Percentiles rank a stretch among this genome's conserved stretches.
These are phyloP conservation scores for Excoecaria cochinchinensis DNA, from an alignment of 345 rosid species.

Conservation along the genomic window DNA sequence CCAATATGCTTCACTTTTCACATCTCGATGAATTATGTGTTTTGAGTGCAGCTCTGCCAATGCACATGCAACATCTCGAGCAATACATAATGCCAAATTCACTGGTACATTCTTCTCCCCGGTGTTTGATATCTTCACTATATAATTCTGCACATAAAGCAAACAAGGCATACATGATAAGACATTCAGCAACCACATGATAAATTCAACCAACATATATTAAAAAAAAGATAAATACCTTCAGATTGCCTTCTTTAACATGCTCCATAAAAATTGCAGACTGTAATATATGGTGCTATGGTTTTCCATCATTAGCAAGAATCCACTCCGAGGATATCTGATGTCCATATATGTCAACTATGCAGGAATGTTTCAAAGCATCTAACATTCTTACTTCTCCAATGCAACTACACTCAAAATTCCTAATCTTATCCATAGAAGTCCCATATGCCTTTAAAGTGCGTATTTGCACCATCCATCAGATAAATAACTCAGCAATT, in stretches of 20 bases:
- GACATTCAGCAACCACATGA: not conserved
- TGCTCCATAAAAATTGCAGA: constrained; percentile 85
- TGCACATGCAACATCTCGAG: constrained; percentile 75
- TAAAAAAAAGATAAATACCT: constrained; percentile 39
- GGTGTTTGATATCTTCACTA: constrained; percentile 61
- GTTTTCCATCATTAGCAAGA: constrained; percentile 53
- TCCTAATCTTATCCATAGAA: constrained; percentile 57
- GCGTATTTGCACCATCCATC: constrained; percentile 58
- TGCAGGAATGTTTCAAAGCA: constrained; percentile 70
- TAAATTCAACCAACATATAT: not conserved
- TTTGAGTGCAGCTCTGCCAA: constrained; percentile 75
- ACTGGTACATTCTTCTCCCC: constrained; percentile 64
- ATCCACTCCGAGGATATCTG: constrained; percentile 73
- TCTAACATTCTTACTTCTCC: constrained; percentile 88
- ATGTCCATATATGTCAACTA: constrained; percentile 86
- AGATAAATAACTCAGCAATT: not conserved
- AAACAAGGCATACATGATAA: constrained; percentile 8
- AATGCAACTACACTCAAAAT: constrained; percentile 72
- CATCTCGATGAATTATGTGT: constrained; percentile 91
- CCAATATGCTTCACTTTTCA: constrained; percentile 88
- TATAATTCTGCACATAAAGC: constrained; percentile 50
- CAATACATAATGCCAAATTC: constrained; percentile 65
- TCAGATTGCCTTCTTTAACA: constrained; percentile 78
- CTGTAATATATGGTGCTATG: constrained; percentile 48
- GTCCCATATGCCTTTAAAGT: constrained; percentile 53